These are phyloP conservation scores for Salvia splendens DNA, from an alignment of 257 asterid genomes.

Conservation along the genomic window DNA sequence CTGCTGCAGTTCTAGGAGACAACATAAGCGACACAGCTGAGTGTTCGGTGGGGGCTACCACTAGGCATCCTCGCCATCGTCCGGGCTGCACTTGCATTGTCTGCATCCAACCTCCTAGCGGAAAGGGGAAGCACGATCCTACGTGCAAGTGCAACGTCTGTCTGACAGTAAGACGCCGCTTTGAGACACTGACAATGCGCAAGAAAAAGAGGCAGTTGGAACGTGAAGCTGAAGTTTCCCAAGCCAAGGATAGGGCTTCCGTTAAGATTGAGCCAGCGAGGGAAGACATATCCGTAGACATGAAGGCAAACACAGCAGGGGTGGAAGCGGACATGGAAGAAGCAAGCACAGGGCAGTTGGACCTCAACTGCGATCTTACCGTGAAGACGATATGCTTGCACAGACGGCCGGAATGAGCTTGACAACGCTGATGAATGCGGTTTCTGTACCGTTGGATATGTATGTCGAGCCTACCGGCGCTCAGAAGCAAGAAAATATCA, in stretches of 20 bases:
- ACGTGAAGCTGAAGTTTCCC: constrained; percentile 69
- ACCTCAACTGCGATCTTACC: constrained; percentile 72
- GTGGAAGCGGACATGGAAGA: constrained; percentile 43
- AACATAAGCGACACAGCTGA: constrained; percentile 57
- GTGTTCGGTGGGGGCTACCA: constrained; percentile 64
- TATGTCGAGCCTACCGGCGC: constrained; percentile 25
- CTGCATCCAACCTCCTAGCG: constrained; percentile 98
- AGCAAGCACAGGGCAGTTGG: constrained; percentile 51
- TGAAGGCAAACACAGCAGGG: no score
- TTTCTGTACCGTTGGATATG: constrained; percentile 47
- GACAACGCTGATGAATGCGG: constrained; percentile 50
- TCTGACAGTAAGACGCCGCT: constrained; percentile 75
- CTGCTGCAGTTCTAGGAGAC: constrained; percentile 91
- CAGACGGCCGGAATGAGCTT: constrained; percentile 60
- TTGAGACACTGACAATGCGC: constrained; percentile 84
- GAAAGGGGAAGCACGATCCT: constrained; percentile 84
- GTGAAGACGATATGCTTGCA: constrained; percentile 63
- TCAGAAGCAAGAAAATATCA: constrained; percentile 28
- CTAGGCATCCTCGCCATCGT: constrained; percentile 94
- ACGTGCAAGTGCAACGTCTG: constrained; percentile 91
- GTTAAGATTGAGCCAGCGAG: no score
- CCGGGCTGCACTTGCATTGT: constrained; percentile 95
- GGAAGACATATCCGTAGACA: no score
- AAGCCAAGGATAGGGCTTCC: constrained; percentile 32
- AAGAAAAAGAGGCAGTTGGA: constrained; percentile 78